These are phyloP conservation scores for Colletotrichum brevisporum DNA, from an alignment of 2,329 filamentous ascomycete genomes.

Conservation along the genomic window DNA sequence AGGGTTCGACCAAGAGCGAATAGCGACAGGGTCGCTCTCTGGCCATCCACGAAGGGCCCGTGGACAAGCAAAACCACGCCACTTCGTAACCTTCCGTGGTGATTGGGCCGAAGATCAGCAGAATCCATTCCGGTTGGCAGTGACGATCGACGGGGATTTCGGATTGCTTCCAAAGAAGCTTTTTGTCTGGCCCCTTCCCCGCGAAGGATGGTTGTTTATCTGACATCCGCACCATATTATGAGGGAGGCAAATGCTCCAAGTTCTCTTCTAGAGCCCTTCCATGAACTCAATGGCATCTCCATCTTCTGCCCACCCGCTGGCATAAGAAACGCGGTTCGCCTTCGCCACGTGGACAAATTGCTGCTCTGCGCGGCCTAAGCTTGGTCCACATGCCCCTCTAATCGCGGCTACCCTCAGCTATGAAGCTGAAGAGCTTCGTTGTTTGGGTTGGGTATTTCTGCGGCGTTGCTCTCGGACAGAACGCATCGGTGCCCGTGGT, in stretches of 20 bases:
- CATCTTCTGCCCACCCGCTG: neutral
- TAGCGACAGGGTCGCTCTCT: neutral
- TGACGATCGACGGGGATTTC: neutral
- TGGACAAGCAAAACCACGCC: conserved; percentile 12
- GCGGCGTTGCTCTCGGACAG: neutral
- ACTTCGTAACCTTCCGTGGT: neutral
- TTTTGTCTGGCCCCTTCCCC: neutral
- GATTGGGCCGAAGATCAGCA: conserved; percentile 3
- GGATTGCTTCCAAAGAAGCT: neutral
- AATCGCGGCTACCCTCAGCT: neutral
- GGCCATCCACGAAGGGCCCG: conserved; percentile 6
- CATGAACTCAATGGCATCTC: conserved; percentile 3
- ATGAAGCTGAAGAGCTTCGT: conserved; percentile 3
- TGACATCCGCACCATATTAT: neutral
- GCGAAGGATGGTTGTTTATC: neutral
- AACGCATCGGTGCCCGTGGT: neutral
- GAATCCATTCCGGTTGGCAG: neutral
- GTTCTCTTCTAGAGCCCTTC: neutral
- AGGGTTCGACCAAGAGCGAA: neutral
- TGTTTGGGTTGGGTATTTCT: neutral
- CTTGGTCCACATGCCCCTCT: conserved; percentile 2
- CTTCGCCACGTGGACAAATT: neutral
- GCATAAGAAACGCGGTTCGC: neutral
- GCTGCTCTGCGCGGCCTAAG: neutral
- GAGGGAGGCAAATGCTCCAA: neutral